Evolutionary conservation across 1,139 yeast genomes (phyloP).

Genomic region (Pichia sp.): DNA sequence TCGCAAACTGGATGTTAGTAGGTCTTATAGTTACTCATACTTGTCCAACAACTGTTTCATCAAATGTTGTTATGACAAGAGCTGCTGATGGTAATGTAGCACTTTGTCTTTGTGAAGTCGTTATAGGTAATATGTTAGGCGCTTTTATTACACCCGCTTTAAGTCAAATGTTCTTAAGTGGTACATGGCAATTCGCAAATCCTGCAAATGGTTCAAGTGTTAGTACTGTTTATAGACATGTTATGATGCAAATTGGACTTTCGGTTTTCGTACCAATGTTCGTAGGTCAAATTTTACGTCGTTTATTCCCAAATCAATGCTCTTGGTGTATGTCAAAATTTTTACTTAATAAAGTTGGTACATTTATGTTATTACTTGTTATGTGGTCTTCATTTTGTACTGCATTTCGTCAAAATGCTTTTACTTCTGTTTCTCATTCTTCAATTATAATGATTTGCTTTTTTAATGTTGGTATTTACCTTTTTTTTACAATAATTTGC

Average conservation of each 20-base stretch:
- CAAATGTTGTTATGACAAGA: constrained; percentile 84
- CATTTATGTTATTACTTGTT: constrained; percentile 68
- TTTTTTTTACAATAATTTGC: constrained; percentile 64
- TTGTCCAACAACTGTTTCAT: constrained; percentile 86
- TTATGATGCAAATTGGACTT: constrained; percentile 80
- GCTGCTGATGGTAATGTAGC: constrained; percentile 64
- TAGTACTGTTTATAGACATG: constrained; percentile 55
- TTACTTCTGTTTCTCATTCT: constrained; percentile 50
- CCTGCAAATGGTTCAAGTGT: constrained; percentile 59
- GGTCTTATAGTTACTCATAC: constrained; percentile 79
- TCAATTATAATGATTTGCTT: constrained; percentile 72
- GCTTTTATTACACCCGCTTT: constrained; percentile 85
- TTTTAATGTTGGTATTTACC: constrained; percentile 71
- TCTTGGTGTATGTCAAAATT: constrained; percentile 56
- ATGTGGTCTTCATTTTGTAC: constrained; percentile 87
- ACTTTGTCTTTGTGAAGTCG: constrained; percentile 75
- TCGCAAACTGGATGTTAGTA: constrained; percentile 68
- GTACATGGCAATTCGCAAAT: constrained; percentile 71
- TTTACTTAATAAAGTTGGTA: constrained; percentile 63
- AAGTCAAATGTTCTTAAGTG: constrained; percentile 58
- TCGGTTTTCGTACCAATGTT: constrained; percentile 78
- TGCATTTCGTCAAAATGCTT: constrained; percentile 78
- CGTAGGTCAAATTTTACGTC: constrained; percentile 82
- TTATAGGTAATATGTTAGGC: constrained; percentile 77
- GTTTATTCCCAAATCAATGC: constrained; percentile 57